Evolutionary conservation across 805 yeast genomes (phyloP).

Genomic region (Candida quercuum): DNA sequence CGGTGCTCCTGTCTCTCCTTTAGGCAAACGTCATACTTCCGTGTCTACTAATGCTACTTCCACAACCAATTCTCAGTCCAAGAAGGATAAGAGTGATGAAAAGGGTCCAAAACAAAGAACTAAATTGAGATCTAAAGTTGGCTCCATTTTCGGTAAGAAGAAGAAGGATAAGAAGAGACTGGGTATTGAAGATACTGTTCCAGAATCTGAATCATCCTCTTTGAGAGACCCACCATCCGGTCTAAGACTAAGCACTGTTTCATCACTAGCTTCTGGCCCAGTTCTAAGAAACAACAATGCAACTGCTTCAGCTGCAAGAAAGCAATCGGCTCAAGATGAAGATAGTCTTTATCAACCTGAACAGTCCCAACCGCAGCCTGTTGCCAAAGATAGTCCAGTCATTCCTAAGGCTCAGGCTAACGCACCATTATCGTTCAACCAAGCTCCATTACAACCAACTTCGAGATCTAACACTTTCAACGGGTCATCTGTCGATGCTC

Average conservation of each 20-base stretch:
- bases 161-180: conserved; percentile 30
- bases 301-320: neutral
- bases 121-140: conserved; percentile 62
- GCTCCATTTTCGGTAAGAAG: conserved; percentile 67
- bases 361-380: conserved; percentile 13
- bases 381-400: conserved; percentile 5
- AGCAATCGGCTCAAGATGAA: neutral
- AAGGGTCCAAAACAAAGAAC: conserved; percentile 25
- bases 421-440: conserved; percentile 24
- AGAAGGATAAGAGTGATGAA: conserved; percentile 11
- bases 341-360: neutral
- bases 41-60: conserved; percentile 18
- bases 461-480: conserved; percentile 19
- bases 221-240: conserved; percentile 8
- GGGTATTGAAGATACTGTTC: conserved; percentile 9
- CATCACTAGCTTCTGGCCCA: conserved; percentile 14
- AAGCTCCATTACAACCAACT: conserved; percentile 31
- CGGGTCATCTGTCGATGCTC: conserved; percentile 1
- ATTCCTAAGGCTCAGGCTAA: conserved; percentile 4
- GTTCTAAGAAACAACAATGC: neutral
- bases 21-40: conserved; percentile 13
- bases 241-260: conserved; percentile 16
- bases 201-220: conserved; percentile 24
- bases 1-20: neutral
- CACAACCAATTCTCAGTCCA: conserved; percentile 6